These are phyloP conservation scores for Glycyrrhiza uralensis DNA, from an alignment of 306 rosid species.

Conservation along the genomic window DNA sequence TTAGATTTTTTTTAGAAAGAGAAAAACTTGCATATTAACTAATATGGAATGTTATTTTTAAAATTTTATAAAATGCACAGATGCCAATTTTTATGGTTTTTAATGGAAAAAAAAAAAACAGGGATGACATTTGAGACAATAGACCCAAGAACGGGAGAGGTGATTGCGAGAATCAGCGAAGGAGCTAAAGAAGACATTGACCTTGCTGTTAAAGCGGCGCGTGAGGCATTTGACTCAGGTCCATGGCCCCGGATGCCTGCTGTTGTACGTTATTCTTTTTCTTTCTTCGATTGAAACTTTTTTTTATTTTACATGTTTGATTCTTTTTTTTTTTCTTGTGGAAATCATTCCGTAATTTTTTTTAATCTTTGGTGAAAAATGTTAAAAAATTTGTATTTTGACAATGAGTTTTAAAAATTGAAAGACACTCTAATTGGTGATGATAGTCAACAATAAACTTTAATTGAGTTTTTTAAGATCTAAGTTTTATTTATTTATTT, in stretches of 20 bases:
- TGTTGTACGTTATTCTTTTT: slow-evolving; percentile 33
- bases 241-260: slow-evolving; percentile 85
- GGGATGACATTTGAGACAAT: slow-evolving; percentile 62
- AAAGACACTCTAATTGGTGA: no score
- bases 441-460: no score
- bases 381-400: no score
- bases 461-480: no score
- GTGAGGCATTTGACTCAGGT: slow-evolving; percentile 71
- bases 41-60: no score
- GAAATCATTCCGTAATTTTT: neutral
- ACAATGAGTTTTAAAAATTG: no score
- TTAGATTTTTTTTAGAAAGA: no score
- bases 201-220: slow-evolving; percentile 76
- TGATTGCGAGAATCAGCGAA: slow-evolving; percentile 51
- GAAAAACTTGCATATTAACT: neutral
- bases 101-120: neutral
- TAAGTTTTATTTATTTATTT: no score
- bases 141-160: slow-evolving; percentile 75
- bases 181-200: slow-evolving; percentile 66
- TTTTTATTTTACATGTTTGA: no score
- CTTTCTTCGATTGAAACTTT: neutral
- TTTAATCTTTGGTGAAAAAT: no score
- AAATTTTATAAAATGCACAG: neutral
- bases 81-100: neutral
- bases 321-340: neutral